Evolutionary conservation across 108 stramenopile genomes (phyloP), one percentile per base, ranked within the genome.

Genomic region (Nitzschia sp.): DNA sequence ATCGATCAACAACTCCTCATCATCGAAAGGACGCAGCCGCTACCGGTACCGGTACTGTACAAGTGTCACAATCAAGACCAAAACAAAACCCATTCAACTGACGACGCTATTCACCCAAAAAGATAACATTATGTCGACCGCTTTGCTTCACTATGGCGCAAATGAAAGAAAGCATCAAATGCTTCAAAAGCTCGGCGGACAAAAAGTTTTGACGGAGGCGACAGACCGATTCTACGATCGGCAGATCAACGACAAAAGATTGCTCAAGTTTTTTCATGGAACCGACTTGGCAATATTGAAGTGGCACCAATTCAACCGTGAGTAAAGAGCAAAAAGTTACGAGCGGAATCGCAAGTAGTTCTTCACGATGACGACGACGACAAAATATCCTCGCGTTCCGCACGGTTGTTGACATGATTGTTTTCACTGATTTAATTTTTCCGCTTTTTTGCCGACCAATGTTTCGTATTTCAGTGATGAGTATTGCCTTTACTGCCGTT

Each of bases 1-100:
- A n/a, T n/a, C n/a, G n/a, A n/a, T n/a, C 32, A 87, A 38, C 31
- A 87, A 31, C 8, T 82, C 86, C 55, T 87, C 82, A 58, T 87
- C 86, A 3, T 69, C 61, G 57, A 46, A 59, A 2, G 61, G 66
- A 0, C 45, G 71, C 64, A 76, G 63, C 50, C 66, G n/a, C n/a
- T n/a, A n/a, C n/a, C n/a, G n/a, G n/a, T n/a, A n/a, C n/a, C n/a
- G n/a, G n/a, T n/a, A n/a, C 83, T 16, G 63, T 50, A 44, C 41
- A 44, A 44, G 15, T 44, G 9, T 44, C 13, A n/a, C n/a, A 52
- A 6, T 52, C 19, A 8, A 22, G 16, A 52, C 15, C 6, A n/a
- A 52, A 19, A 52, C 5, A 52, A n/a, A 52, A 9, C 6, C 17
- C 6, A n/a, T 22, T 5, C 50, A 52, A n/a, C n/a, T n/a, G n/a